Evolutionary conservation across 352 stramenopile genomes (phyloP), one percentile per base, ranked within the genome.

Genomic region (Globisporangium barbulae): DNA sequence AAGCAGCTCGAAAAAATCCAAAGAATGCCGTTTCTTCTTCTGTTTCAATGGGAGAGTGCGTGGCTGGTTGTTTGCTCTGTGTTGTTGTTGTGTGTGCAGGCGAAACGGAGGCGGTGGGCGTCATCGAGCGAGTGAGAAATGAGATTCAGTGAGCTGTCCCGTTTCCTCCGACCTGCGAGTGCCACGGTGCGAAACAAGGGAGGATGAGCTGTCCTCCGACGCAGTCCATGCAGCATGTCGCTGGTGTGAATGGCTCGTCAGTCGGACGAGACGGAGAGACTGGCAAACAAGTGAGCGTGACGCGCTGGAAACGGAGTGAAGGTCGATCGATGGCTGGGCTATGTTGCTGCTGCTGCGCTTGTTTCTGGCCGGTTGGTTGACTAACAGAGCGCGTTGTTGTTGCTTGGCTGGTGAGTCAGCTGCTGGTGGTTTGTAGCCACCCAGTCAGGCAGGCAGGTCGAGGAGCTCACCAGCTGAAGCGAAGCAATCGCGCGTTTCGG

Each of bases 11-110:
- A 45, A 60, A 48, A 22, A 50, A 60, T 50, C 21, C 54, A 37
- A 60, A 28, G 54, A 60, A 60, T 41, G 56, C 42, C 56, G 56
- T 62, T 62, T 62, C 28, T 53, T 56, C 22, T 54, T 8, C 17
- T 12, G 52, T 54, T 44, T 31, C 42, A 22, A 7, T 42, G 22
- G 39, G 28, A 41, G 17, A n/a, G 2, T 44, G 22, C 17, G 37
- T 61, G 35, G 21, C 21, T 31, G 45, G n/a, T 42, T 22, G 7
- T 15, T 12, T 28, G 42, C 30, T n/a, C 8, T 25, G n/a, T 52
- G 45, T 30, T 2, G 8, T 6, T 52, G 45, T 13, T 52, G 45
- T 39, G 49, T 54, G 48, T 25, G 30, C 28, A 50, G 37, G 30
- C 45, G 55, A 50, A 61, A 61, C 55, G 19, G 55, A 61, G 42